Conservation (phyloP, 2,329 filamentous ascomycete species). For the Colletotrichum chlorophyti region DNA sequence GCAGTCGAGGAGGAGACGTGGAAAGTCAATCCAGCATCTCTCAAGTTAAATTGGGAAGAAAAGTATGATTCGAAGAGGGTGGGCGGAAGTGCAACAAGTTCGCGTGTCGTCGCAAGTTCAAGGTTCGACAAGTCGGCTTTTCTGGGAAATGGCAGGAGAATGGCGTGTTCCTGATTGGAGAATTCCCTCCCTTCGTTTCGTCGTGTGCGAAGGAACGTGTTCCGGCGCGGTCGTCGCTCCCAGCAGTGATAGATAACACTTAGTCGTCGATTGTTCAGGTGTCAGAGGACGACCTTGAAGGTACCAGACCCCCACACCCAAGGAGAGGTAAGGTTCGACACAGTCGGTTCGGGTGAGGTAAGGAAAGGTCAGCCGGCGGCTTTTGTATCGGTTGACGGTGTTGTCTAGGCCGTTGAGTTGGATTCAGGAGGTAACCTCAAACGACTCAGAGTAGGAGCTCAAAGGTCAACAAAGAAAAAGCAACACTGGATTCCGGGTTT, state of each 20-base stretch:
- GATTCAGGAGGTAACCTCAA: background rate
- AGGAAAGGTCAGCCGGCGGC: no score
- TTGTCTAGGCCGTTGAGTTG: constrained; percentile 1
- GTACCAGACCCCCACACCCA: no score
- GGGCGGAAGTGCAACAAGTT: constrained; percentile 2
- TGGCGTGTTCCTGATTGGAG: background rate
- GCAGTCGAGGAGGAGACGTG: constrained; percentile 5
- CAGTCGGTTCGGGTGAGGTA: no score
- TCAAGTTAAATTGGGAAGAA: no score
- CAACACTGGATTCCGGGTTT: constrained; percentile 7
- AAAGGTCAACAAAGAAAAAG: constrained; percentile 12
- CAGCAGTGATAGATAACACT: no score
- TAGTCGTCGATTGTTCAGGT: no score
- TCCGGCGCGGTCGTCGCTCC: no score
- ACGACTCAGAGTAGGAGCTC: background rate
- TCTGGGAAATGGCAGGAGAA: background rate
- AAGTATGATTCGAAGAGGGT: no score
- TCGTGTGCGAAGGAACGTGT: background rate
- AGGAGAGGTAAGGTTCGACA: no score
- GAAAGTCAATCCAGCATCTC: no score
- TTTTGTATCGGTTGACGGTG: background rate
- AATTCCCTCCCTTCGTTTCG: background rate
- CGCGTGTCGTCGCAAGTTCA: constrained; percentile 27
- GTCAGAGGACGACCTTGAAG: no score
- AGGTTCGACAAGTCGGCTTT: constrained; percentile 1